phyloP scores from a whole-genome alignment of 352 stramenopile species.

The Globisporangium alternatum region DNA sequence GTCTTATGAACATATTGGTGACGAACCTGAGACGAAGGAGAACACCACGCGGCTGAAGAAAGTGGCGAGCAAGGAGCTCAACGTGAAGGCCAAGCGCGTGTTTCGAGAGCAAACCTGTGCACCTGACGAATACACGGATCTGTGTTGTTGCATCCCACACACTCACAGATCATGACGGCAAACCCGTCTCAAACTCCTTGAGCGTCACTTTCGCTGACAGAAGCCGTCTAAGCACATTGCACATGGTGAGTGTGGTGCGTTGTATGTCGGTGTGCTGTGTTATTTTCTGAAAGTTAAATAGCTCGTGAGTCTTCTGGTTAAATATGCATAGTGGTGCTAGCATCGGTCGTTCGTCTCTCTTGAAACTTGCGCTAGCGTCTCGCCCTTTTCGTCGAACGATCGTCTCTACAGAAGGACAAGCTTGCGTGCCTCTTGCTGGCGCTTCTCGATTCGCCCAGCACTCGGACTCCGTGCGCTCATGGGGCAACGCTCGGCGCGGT shows the following conservation, averaged over 20 bases:
- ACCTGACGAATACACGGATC: too few relatives aligned
- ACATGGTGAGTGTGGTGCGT: neutral
- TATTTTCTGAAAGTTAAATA: constrained; percentile 1
- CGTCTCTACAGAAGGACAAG: neutral
- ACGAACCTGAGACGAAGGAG: constrained; percentile 79
- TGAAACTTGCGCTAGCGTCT: neutral
- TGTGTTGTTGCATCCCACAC: too few relatives aligned
- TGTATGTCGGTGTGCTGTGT: neutral
- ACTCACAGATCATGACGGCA: too few relatives aligned
- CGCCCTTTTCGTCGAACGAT: neutral
- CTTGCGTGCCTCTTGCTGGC: neutral
- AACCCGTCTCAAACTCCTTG: too few relatives aligned
- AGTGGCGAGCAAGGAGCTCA: constrained; percentile 81
- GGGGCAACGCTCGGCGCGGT: constrained; percentile 2
- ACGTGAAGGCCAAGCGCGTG: constrained; percentile 69
- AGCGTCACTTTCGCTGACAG: too few relatives aligned
- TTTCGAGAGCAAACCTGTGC: constrained; percentile 27
- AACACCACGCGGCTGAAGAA: constrained; percentile 78
- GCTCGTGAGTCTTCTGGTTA: constrained; percentile 1
- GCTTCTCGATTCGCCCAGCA: neutral
- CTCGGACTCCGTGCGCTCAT: constrained; percentile 1
- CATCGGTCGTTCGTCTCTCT: neutral
- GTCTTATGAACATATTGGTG: constrained; percentile 23
- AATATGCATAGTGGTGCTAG: constrained; percentile 4
- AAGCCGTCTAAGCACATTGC: neutral